Conservation (phyloP, 2,329 filamentous ascomycete genomes). For the Neoscytalidium dimidiatum region DNA sequence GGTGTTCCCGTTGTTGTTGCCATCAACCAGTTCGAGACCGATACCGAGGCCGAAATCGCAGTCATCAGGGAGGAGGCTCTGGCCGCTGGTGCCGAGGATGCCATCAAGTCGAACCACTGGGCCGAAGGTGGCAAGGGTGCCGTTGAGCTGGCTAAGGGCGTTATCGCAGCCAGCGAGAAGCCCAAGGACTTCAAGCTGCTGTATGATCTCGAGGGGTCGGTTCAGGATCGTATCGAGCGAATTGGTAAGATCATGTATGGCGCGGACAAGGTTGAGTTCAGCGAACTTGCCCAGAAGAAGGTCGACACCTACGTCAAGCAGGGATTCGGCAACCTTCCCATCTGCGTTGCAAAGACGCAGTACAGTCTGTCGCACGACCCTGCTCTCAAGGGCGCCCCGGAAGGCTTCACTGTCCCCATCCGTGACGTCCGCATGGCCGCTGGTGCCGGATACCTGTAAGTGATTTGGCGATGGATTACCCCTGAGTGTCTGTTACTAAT, state of each 20-base stretch:
- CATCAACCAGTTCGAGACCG: slow-evolving; percentile 94
- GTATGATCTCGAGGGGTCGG: slow-evolving; percentile 73
- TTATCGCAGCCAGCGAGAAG: slow-evolving; percentile 80
- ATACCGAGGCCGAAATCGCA: slow-evolving; percentile 88
- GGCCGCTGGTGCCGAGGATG: slow-evolving; percentile 89
- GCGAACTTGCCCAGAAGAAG: slow-evolving; percentile 92
- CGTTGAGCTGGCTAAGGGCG: slow-evolving; percentile 81
- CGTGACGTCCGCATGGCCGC: slow-evolving; percentile 91
- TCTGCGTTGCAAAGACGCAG: slow-evolving; percentile 97
- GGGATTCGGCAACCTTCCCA: slow-evolving; percentile 88
- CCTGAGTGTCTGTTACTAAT: slow-evolving; percentile 38
- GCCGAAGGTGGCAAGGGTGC: slow-evolving; percentile 91
- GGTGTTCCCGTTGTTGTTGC: slow-evolving; percentile 94
- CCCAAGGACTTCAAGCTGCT: slow-evolving; percentile 83
- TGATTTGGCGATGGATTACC: slow-evolving; percentile 23
- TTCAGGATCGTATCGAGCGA: slow-evolving; percentile 86
- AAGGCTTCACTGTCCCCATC: slow-evolving; percentile 92
- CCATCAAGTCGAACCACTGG: slow-evolving; percentile 94
- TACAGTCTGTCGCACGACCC: slow-evolving; percentile 95
- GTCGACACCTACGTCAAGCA: slow-evolving; percentile 92
- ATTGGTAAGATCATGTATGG: slow-evolving; percentile 96
- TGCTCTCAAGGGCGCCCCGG: slow-evolving; percentile 89
- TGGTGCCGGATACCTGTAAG: slow-evolving; percentile 87
- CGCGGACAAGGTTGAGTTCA: slow-evolving; percentile 85
- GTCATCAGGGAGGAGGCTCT: slow-evolving; percentile 89